Evolutionary conservation across 257 asterid genomes (phyloP), one percentile per base, ranked within the genome.

Genomic region (Ballota nigra): DNA sequence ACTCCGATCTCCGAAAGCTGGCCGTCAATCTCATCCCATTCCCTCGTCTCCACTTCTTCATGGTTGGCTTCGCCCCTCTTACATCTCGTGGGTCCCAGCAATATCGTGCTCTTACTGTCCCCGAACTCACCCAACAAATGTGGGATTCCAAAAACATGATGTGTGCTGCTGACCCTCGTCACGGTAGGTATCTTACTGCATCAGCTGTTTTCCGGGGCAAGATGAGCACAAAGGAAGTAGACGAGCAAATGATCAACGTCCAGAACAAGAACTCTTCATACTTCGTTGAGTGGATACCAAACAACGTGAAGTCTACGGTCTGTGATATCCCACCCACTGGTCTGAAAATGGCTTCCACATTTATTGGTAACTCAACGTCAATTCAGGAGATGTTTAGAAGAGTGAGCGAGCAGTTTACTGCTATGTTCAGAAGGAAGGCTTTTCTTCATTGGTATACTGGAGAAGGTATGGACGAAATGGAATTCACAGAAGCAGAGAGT

Each of bases 51-150:
- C 86, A 83, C 77, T 83, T 83, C 74, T 83, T 83, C 80, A 83
- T 82, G 86, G 86, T 82, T 15, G 86, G 86, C 8, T 82, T 82
- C 26, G 86, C 86, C 43, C 86, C 86, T 0, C 86, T 82, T 10
- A 82, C 86, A n/a, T 82, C 86, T 53, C 86, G 86, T 61, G 86
- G 86, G 8, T 82, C 86, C 12, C 86, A 82, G 80, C 86, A 82
- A 20, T 82, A 82, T 38, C 84, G 86, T 11, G 82, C 84, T 16
- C 84, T 83, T 7, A 79, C 84, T 3, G 87, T 83, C 8, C 87
- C 87, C 0, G 87, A 83, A 24, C 87, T 83, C 73, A 83, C 87
- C 66, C 87, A 83, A 62, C 87, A 83, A 77, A 83, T 83, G 86
- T 82, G 86, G 86, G 86, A 82, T 45, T 41, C 86, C 8, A 82